phyloP scores from a whole-genome alignment of 108 stramenopile genomes.

The Pseudonitzschia delicatissima region DNA sequence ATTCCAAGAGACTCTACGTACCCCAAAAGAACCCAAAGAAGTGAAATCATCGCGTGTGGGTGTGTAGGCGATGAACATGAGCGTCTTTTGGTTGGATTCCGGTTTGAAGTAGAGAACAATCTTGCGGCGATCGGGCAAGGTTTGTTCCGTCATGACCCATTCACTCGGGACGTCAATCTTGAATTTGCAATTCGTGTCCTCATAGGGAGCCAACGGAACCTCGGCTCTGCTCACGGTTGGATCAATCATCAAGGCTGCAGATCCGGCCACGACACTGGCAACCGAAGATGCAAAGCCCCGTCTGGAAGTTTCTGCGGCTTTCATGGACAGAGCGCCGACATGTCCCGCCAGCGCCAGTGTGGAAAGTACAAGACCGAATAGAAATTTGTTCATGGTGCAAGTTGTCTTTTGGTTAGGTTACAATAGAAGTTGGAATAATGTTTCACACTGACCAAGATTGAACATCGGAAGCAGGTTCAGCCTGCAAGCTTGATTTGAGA shows the following conservation, averaged over 20 bases:
- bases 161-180: conserved; percentile 45
- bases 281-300: conserved; percentile 10
- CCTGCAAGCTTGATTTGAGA: no score
- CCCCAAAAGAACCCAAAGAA: conserved; percentile 63
- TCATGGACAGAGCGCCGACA: neutral
- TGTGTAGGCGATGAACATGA: conserved; percentile 75
- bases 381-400: neutral
- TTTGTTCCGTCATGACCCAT: conserved; percentile 56
- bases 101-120: conserved; percentile 57
- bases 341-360: neutral
- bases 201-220: conserved; percentile 22
- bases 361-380: neutral
- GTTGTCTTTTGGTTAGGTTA: no score
- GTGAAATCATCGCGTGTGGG: conserved; percentile 84
- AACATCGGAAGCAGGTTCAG: no score
- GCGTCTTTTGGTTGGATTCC: conserved; percentile 31
- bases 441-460: no score
- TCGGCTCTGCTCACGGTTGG: neutral
- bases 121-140: conserved; percentile 62
- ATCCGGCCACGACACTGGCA: neutral
- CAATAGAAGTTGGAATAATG: no score
- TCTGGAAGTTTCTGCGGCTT: neutral
- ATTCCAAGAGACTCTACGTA: conserved; percentile 45
- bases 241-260: conserved; percentile 4
- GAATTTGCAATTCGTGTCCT: conserved; percentile 56